Evolutionary conservation across 805 yeast species (phyloP), one percentile per base, ranked within the genome.

Genomic region (Candida ulmi): DNA sequence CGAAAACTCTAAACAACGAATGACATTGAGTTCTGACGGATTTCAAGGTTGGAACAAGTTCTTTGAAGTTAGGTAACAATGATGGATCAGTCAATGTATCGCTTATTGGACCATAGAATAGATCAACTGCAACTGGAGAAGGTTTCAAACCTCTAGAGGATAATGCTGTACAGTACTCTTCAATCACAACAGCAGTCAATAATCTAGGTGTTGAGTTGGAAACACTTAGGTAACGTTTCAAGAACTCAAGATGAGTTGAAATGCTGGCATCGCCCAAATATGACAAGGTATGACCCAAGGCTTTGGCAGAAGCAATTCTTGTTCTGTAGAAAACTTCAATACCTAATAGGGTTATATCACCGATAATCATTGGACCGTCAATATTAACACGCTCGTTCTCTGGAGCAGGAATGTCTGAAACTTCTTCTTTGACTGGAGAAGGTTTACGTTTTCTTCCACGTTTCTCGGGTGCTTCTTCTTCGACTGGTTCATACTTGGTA

Each of bases 341-440:
- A 0, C 95, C 96, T 26, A 93, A 78, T 21, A 93, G 67, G 39
- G 88, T 79, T 15, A 93, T 83, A 62, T 93, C 99, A 53, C 99
- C 99, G 33, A 79, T 75, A 42, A 84, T 76, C 60, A 93, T 82
- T 5, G 98, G 96, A 3, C 95, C 84, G 63, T 93, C 99, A 43
- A 93, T 90, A 57, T 91, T 88, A 37, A 88, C 82, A 42, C 76
- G 75, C 40, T 78, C 71, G 37, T 73, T 82, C 28, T 72, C 83
- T 4, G 74, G 66, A 3, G 64, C 54, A 2, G 83, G 83, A 12
- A 77, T 75, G 31, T 55, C 57, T 4, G 35, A 11, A 8, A 58
- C 50, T 31, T 56, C 52, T 8, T 47, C 48, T 4, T 51, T 50
- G 3, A 54, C 37, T 17, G 51, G 43, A 32, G 57, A 50, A 2